A percentile compares a stretch with the other conserved stretches of the same genome.
phyloP scores from a whole-genome alignment of 352 stramenopile species.

The Phytophthora lateralis region DNA sequence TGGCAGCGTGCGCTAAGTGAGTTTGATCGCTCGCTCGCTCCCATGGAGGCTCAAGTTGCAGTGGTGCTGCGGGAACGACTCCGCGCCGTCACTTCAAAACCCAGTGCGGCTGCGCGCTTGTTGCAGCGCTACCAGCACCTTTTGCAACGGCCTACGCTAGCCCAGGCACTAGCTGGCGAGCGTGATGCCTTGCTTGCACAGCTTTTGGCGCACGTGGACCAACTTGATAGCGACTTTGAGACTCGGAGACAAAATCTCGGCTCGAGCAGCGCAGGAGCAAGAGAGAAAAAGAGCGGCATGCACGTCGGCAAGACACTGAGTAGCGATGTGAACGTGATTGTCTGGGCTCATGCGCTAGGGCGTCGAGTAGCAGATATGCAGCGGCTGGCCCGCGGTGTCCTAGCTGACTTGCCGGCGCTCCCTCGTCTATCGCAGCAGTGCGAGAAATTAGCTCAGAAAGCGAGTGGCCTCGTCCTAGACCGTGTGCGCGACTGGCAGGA shows the following conservation, averaged over 20 bases:
- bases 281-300: conserved; percentile 38
- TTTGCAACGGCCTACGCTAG: conserved; percentile 78
- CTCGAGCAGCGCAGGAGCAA: conserved; percentile 17
- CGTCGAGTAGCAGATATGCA: conserved; percentile 65
- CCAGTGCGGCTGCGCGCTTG: conserved; percentile 74
- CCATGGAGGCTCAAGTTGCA: conserved; percentile 85
- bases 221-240: conserved; percentile 90
- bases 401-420: conserved; percentile 73
- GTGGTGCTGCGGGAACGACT: conserved; percentile 82
- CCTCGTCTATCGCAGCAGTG: conserved; percentile 54
- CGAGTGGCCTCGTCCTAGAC: conserved; percentile 72
- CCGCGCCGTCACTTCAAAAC: conserved; percentile 56
- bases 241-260: conserved; percentile 41
- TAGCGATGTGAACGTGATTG: conserved; percentile 81
- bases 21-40: conserved; percentile 83
- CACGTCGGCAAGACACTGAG: conserved; percentile 87
- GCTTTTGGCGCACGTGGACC: conserved; percentile 83
- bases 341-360: conserved; percentile 81
- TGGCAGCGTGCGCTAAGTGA: conserved; percentile 77
- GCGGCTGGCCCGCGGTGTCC: conserved; percentile 51
- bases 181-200: conserved; percentile 89
- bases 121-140: conserved; percentile 89
- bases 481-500: conserved; percentile 90
- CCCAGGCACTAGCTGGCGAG: conserved; percentile 77
- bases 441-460: conserved; percentile 55